phyloP scores from a whole-genome alignment of 345 rosid genomes.

The Corchorus olitorius region DNA sequence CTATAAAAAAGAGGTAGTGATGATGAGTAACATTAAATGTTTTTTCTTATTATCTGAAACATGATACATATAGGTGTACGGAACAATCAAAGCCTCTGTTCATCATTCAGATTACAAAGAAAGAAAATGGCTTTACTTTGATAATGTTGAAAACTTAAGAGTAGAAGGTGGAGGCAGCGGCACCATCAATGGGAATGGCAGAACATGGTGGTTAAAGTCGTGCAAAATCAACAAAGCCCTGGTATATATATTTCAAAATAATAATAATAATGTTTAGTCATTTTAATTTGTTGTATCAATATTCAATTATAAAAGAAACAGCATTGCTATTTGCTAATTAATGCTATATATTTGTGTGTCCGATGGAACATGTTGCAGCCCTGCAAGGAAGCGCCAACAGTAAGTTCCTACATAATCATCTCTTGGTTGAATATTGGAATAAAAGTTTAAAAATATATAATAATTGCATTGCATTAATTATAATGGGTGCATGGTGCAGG shows the following conservation, averaged over 20 bases:
- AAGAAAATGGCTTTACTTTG: conserved; percentile 61
- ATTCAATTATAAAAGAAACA: too few relatives aligned
- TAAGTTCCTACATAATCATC: conserved; percentile 38
- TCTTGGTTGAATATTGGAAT: too few relatives aligned
- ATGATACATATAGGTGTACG: conserved; percentile 47
- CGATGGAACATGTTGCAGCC: conserved; percentile 47
- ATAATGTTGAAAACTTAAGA: conserved; percentile 49
- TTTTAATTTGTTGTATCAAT: too few relatives aligned
- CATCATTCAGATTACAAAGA: conserved; percentile 51
- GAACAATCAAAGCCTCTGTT: conserved; percentile 65
- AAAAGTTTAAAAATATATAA: too few relatives aligned
- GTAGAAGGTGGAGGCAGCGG: conserved; percentile 93
- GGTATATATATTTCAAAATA: conserved; percentile 36
- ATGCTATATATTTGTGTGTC: background rate
- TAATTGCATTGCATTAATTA: too few relatives aligned
- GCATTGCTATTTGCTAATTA: too few relatives aligned
- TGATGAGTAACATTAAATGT: background rate
- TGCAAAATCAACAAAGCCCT: conserved; percentile 75
- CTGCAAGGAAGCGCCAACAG: conserved; percentile 82
- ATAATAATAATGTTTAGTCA: too few relatives aligned
- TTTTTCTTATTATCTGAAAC: background rate
- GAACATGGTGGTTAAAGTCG: conserved; percentile 81
- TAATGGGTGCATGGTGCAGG: too few relatives aligned
- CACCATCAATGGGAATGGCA: conserved; percentile 77
- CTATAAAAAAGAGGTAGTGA: too few relatives aligned